Evolutionary conservation across 2,329 filamentous ascomycete species (phyloP), one percentile per base, ranked within the genome.

Genomic region (Cercospora brassicicola): DNA sequence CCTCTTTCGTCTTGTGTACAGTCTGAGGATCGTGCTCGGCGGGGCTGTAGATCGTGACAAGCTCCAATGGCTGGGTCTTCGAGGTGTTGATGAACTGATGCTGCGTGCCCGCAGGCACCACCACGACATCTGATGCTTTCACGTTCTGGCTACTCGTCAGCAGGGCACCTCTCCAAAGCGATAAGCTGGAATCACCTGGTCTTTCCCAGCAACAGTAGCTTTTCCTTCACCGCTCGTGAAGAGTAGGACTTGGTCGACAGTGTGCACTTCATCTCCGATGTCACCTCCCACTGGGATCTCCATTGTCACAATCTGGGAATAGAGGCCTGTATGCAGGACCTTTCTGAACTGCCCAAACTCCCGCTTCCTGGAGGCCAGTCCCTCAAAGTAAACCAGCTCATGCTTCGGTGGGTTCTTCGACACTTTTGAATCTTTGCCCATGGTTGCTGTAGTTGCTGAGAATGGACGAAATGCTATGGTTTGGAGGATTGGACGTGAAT

Each of bases 241-340:
- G 11, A 88, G 87, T 11, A 90, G 80, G 65, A 88, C 86, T 72
- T 90, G 88, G 70, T 90, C 88, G 42, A 89, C 87, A 0, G 85
- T 86, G 75, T 90, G 88, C 68, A 88, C 87, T 78, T 90, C 87
- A 62, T 90, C 87, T n/a, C 88, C 87, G 72, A 90, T 90, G 31
- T 90, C 87, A 2, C 88, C 87, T 13, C 83, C 84, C 0, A 88
- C 85, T 0, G 88, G 88, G 0, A 90, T 82, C 53, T 87, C 88
- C 88, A 90, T 90, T 0, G 88, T 82, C 0, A 90, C 88, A 8
- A 90, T 77, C 76, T 90, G 88, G 10, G 82, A 84, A 76, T 89
- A 89, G 6, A 90, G 78, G 0, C 88, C 88, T 1, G 88, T 90
- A 78, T 85, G 88, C 13, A 90, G 78, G 23, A 90, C 87, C 36